A percentile compares a stretch with the other conserved stretches of the same genome.
phyloP scores from a whole-genome alignment of 2,329 filamentous ascomycete genomes.

The Dactylellina sp. region DNA sequence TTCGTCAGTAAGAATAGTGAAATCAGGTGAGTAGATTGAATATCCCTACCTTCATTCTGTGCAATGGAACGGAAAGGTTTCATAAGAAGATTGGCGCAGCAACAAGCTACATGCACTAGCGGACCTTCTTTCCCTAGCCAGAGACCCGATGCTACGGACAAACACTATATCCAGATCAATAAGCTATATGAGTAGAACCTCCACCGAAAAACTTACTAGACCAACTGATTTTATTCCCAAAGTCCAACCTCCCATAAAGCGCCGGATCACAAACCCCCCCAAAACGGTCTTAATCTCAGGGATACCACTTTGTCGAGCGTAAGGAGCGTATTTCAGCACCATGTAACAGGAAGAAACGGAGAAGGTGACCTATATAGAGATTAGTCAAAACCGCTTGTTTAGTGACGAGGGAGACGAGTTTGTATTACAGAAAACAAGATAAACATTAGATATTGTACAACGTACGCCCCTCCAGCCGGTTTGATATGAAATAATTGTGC shows the following conservation, averaged over 20 bases:
- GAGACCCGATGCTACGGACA: conserved; percentile 91
- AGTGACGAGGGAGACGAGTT: background rate
- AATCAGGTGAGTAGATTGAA: background rate
- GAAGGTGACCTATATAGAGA: conserved; percentile 74
- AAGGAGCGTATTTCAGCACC: conserved; percentile 84
- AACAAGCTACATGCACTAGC: conserved; percentile 94
- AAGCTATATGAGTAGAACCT: background rate
- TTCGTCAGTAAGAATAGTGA: conserved; percentile 57
- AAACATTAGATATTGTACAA: conserved; percentile 89
- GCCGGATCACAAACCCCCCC: conserved; percentile 89
- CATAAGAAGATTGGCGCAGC: conserved; percentile 93
- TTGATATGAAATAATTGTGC: conserved; percentile 76
- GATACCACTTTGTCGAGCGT: conserved; percentile 95
- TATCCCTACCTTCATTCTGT: conserved; percentile 79
- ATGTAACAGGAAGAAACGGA: conserved; percentile 81
- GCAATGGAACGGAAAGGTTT: conserved; percentile 85
- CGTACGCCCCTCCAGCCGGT: conserved; percentile 77
- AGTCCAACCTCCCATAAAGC: conserved; percentile 89
- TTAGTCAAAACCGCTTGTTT: background rate
- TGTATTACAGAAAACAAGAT: conserved; percentile 78
- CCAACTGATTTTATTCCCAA: conserved; percentile 89
- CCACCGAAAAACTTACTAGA: conserved; percentile 70
- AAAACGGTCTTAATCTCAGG: conserved; percentile 97
- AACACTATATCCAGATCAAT: conserved; percentile 71
- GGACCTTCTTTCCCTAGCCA: conserved; percentile 98